These are phyloP conservation scores for Metschnikowia noctiluminum DNA, from an alignment of 805 yeast species.

Conservation along the genomic window DNA sequence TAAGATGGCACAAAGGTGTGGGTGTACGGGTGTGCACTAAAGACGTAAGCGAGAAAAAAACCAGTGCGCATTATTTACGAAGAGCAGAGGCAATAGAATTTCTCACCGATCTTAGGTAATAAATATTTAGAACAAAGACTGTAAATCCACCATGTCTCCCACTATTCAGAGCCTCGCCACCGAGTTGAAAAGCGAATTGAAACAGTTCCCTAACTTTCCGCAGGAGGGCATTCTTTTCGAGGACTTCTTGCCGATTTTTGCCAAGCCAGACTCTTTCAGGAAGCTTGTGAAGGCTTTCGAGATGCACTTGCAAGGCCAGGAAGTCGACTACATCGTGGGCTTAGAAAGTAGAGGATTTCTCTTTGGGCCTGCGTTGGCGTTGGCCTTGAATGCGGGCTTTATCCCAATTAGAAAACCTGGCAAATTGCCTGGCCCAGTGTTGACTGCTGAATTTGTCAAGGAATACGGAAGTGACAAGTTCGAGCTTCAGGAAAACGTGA, in stretches of 20 bases:
- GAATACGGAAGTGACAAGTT: conserved; percentile 92
- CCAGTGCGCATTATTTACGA: too few species aligned
- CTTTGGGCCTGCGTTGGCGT: conserved; percentile 93
- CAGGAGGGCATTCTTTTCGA: conserved; percentile 88
- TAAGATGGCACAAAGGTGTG: too few species aligned
- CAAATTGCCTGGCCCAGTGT: conserved; percentile 85
- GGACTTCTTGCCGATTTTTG: conserved; percentile 93
- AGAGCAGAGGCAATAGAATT: too few species aligned
- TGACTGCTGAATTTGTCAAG: conserved; percentile 70
- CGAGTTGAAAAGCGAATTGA: conserved; percentile 37
- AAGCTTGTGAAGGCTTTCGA: conserved; percentile 79
- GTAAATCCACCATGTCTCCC: conserved; percentile 10
- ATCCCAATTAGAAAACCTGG: conserved; percentile 96
- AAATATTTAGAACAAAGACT: neutral
- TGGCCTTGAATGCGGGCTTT: conserved; percentile 84
- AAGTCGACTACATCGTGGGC: conserved; percentile 88
- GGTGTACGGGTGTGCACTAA: too few species aligned
- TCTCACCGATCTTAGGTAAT: neutral
- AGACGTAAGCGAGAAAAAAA: too few species aligned
- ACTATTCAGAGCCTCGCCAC: conserved; percentile 32
- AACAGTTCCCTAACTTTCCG: conserved; percentile 93
- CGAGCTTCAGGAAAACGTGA: conserved; percentile 81
- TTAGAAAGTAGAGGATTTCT: conserved; percentile 95
- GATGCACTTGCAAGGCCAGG: conserved; percentile 59
- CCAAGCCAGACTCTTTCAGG: conserved; percentile 75